Evolutionary conservation across 169 alveolate genomes (phyloP).

Genomic region (Eimeria acervulina): DNA sequence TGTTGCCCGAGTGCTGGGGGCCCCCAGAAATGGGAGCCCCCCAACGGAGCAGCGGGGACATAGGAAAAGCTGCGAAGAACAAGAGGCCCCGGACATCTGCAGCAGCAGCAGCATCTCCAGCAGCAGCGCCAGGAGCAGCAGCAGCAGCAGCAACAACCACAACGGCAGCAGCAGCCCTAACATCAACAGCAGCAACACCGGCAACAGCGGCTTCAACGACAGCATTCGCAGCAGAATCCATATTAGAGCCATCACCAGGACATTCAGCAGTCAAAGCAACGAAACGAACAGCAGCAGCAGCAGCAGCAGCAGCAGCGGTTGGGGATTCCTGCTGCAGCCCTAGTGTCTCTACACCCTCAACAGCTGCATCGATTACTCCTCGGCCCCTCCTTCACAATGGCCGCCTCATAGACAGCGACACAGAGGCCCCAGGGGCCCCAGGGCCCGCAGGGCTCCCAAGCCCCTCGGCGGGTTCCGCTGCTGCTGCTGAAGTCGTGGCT

Average conservation of each 20-base stretch:
- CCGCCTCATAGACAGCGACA: not conserved
- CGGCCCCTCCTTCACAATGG: not conserved
- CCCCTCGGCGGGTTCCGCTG: not conserved
- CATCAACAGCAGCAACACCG: not conserved
- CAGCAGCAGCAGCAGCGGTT: constrained; percentile 24
- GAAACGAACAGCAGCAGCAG: not conserved
- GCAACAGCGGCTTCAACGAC: not conserved
- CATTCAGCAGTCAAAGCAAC: not conserved
- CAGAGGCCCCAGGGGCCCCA: not conserved
- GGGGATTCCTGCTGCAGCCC: constrained; percentile 37
- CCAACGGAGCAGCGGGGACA: not conserved
- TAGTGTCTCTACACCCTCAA: not conserved
- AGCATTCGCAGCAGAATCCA: not conserved
- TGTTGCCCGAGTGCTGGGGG: not conserved
- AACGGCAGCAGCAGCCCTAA: too few relatives aligned
- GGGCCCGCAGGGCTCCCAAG: constrained; percentile 4
- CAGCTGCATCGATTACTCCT: not conserved
- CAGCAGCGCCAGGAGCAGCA: too few relatives aligned
- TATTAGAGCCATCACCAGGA: not conserved
- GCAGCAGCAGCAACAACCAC: not conserved
- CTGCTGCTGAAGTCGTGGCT: not conserved
- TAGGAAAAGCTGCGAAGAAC: not conserved
- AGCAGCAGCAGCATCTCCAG: constrained; percentile 27
- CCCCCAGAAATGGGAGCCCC: constrained; percentile 30
- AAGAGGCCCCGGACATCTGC: not conserved